phyloP scores from a whole-genome alignment of 2,329 filamentous ascomycete genomes.

The Verticillium nonalfalfae region DNA sequence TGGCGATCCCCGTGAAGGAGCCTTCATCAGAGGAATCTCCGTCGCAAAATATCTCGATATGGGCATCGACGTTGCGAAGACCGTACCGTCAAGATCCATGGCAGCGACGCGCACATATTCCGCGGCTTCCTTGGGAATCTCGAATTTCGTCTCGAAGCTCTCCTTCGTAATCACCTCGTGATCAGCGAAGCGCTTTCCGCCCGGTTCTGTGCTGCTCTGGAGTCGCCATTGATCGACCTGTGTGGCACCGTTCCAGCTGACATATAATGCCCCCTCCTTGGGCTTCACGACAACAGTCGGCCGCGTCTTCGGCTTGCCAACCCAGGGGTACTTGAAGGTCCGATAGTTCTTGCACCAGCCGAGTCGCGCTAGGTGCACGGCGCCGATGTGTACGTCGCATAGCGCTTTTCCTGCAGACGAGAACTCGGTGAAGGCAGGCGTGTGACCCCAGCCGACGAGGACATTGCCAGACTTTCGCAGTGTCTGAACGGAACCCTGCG shows the following conservation, averaged over 20 bases:
- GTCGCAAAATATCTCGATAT: not conserved
- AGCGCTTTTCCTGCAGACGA: slow-evolving; percentile 38
- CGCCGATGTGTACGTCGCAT: slow-evolving; percentile 43
- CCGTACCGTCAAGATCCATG: slow-evolving; percentile 5
- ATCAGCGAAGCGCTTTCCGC: not conserved
- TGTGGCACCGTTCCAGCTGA: slow-evolving; percentile 29
- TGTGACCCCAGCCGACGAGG: slow-evolving; percentile 50
- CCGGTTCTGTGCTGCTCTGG: slow-evolving; percentile 20
- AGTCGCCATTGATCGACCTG: slow-evolving; percentile 28
- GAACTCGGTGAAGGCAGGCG: slow-evolving; percentile 40
- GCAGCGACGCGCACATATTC: slow-evolving; percentile 15
- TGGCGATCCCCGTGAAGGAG: not conserved
- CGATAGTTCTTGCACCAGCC: slow-evolving; percentile 38
- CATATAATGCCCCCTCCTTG: slow-evolving; percentile 20
- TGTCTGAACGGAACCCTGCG: slow-evolving; percentile 43
- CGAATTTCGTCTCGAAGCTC: slow-evolving; percentile 15
- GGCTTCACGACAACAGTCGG: not conserved
- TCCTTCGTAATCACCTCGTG: slow-evolving; percentile 10
- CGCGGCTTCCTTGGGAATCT: slow-evolving; percentile 8
- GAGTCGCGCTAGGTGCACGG: slow-evolving; percentile 26
- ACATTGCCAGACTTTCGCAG: slow-evolving; percentile 42
- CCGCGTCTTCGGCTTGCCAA: slow-evolving; percentile 29
- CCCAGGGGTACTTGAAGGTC: slow-evolving; percentile 47
- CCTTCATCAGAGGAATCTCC: not conserved
- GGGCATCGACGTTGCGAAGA: not conserved